Evolutionary conservation across 345 rosid species (phyloP).

Genomic region (Rubroshorea leprosula): DNA sequence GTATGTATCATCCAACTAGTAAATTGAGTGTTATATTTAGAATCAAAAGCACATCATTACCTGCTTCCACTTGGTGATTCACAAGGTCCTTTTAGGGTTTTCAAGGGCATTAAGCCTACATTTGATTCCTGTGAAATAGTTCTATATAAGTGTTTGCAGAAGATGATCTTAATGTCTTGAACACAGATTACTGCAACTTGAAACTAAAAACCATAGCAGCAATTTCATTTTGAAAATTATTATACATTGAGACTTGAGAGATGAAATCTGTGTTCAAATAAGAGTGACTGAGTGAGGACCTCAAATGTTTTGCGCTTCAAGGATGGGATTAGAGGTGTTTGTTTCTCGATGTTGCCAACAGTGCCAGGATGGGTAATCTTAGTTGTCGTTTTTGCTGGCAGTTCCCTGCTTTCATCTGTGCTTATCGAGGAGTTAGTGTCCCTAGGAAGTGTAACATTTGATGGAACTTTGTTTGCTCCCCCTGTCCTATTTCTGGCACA

Average conservation of each 20-base stretch:
- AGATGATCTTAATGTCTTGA: background rate
- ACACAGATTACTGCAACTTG: conserved; percentile 5
- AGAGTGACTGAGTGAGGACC: conserved; percentile 31
- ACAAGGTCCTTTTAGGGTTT: conserved; percentile 55
- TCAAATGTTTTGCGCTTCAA: conserved; percentile 65
- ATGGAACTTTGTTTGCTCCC: conserved; percentile 31
- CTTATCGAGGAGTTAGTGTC: conserved; percentile 26
- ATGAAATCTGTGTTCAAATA: background rate
- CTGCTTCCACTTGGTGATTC: conserved; percentile 55
- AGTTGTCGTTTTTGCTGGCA: conserved; percentile 19
- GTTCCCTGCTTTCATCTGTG: conserved; percentile 30
- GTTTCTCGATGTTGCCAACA: conserved; percentile 29
- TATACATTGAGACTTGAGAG: background rate
- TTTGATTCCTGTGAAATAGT: conserved; percentile 41
- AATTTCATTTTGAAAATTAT: background rate
- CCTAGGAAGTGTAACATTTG: conserved; percentile 23
- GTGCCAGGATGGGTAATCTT: conserved; percentile 14
- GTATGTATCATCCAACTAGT: conserved; percentile 5
- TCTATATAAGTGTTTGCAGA: background rate
- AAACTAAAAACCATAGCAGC: conserved; percentile 7
- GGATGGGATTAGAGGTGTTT: conserved; percentile 30
- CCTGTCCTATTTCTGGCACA: conserved; percentile 36
- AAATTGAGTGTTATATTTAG: conserved; percentile 2
- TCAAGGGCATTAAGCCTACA: conserved; percentile 24
- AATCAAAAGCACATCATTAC: conserved; percentile 25